Conservation (phyloP, 345 rosid species). For the Angophora floribunda region DNA sequence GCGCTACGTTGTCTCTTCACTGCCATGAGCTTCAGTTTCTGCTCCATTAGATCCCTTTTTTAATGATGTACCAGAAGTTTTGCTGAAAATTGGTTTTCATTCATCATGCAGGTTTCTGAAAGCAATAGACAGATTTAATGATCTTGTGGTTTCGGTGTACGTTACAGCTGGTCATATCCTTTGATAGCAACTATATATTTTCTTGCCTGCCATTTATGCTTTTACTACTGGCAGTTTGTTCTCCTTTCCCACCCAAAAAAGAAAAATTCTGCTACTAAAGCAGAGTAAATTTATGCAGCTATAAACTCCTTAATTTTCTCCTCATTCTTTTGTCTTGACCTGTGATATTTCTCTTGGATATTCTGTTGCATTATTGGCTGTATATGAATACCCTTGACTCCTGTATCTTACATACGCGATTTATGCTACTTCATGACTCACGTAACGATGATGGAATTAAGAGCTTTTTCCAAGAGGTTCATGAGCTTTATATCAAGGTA, state of each 20-base stretch:
- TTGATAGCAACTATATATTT: not conserved
- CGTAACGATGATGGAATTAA: constrained; percentile 96
- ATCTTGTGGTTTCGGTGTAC: constrained; percentile 86
- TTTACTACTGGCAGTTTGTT: not conserved
- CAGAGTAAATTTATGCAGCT: not conserved
- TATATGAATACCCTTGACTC: constrained; percentile 31
- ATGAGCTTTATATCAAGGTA: constrained; percentile 71
- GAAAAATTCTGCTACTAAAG: not conserved
- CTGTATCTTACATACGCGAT: constrained; percentile 52
- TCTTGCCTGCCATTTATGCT: not conserved
- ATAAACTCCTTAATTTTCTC: not conserved
- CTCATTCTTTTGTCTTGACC: not conserved
- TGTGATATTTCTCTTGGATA: not conserved
- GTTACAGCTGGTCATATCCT: constrained; percentile 99
- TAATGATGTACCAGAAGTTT: not conserved
- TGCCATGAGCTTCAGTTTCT: not conserved
- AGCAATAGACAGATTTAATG: constrained; percentile 86
- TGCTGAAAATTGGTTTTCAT: not conserved
- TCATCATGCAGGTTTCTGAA: constrained; percentile 62
- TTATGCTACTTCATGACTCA: constrained; percentile 95
- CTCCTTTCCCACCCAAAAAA: not conserved
- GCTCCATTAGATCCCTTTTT: not conserved
- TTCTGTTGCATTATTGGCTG: not conserved
- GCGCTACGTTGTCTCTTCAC: not conserved
- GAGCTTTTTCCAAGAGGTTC: constrained; percentile 89